phyloP scores from a whole-genome alignment of 306 rosid species.

The Benincasa hispida region DNA sequence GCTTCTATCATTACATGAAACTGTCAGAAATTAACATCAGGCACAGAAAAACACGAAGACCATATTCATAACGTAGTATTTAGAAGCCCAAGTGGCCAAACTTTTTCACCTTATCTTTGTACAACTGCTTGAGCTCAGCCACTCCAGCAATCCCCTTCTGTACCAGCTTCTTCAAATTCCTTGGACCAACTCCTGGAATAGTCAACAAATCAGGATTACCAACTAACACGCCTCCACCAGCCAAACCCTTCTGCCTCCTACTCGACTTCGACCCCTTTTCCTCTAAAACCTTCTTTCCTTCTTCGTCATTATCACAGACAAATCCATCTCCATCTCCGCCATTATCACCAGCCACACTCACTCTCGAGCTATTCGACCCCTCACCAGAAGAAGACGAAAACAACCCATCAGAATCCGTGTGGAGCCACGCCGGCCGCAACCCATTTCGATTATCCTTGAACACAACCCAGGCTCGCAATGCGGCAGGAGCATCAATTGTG shows the following conservation, averaged over 20 bases:
- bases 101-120: constrained; percentile 63
- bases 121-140: constrained; percentile 74
- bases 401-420: constrained; percentile 22
- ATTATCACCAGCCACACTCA: constrained; percentile 5
- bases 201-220: constrained; percentile 83
- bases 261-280: constrained; percentile 23
- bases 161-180: constrained; percentile 75
- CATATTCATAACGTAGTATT: background rate
- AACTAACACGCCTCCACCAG: constrained; percentile 16
- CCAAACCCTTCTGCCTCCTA: constrained; percentile 43
- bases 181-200: constrained; percentile 90
- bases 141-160: constrained; percentile 82
- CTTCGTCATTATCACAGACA: constrained; percentile 8
- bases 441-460: constrained; percentile 21
- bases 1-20: background rate
- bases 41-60: background rate
- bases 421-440: constrained; percentile 25
- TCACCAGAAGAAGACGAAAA: constrained; percentile 16
- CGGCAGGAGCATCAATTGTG: constrained; percentile 10
- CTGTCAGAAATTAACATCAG: background rate
- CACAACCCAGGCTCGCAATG: constrained; percentile 33
- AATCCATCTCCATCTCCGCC: background rate
- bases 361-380: constrained; percentile 4
- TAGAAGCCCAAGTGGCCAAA: background rate
- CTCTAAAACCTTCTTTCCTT: constrained; percentile 10